phyloP scores from a whole-genome alignment of 2,329 filamentous ascomycete species.

The Apiospora aurea region DNA sequence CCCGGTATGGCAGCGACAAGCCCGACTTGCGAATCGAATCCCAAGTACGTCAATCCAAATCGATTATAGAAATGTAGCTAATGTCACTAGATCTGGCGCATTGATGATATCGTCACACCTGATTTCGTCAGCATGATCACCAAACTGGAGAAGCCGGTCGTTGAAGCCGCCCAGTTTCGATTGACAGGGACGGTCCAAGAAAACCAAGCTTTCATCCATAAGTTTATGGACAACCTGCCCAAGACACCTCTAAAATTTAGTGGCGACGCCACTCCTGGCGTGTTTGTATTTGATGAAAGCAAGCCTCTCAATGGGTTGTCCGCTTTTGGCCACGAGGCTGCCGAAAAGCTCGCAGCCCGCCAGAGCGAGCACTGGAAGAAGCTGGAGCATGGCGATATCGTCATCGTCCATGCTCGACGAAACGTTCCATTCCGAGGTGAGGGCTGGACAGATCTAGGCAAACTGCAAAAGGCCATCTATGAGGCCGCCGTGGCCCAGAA shows the following conservation, averaged over 20 bases:
- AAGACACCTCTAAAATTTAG: conserved; percentile 68
- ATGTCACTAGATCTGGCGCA: conserved; percentile 62
- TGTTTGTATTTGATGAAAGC: conserved; percentile 76
- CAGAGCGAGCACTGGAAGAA: conserved; percentile 28
- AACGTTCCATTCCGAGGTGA: conserved; percentile 67
- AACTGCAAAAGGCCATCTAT: conserved; percentile 74
- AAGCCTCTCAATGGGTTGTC: conserved; percentile 80
- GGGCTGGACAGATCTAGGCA: conserved; percentile 76
- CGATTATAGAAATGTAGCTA: neutral
- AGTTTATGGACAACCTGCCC: conserved; percentile 73
- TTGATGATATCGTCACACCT: conserved; percentile 68
- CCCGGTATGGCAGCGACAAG: conserved; percentile 85
- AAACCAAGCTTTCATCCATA: conserved; percentile 53
- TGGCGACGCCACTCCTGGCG: conserved; percentile 77
- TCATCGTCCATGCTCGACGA: conserved; percentile 81
- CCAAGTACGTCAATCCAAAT: conserved; percentile 53
- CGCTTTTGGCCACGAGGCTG: conserved; percentile 41
- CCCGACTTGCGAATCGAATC: conserved; percentile 83
- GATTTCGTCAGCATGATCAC: conserved; percentile 80
- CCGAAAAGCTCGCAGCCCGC: conserved; percentile 35
- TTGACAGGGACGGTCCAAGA: conserved; percentile 42
- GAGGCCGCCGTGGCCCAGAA: conserved; percentile 70
- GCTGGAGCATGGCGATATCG: conserved; percentile 75
- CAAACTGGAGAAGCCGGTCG: conserved; percentile 68
- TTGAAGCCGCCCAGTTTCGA: conserved; percentile 78